Base-by-base conservation (phyloP, 768 basidiomycete species). In the Tephrocybe sp. region DNA sequence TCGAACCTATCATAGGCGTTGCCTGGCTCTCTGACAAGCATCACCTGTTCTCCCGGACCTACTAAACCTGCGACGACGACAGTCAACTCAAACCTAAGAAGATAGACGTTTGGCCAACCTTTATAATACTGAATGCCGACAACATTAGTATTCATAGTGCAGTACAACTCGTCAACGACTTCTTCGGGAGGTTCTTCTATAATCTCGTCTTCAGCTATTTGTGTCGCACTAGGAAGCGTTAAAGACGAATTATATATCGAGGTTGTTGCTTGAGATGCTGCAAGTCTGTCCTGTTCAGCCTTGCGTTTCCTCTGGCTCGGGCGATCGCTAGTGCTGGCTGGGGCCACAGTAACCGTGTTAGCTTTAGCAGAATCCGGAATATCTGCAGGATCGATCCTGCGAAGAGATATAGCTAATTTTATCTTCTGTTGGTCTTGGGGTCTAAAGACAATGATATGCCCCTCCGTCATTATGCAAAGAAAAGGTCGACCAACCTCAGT, bases 51-150 rank as follows among this genome's bases (percentile, higher is more conserved):
- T 18, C 87, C 89, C 2, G 79, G 65, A 13, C 84, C 89, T 30
- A 93, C 92, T 46, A 94, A 59, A 25, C 91, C 92, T 83, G 48
- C n/a, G n/a, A 19, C n/a, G n/a, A 18, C 9, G 28, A 26, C 13
- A 7, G 19, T 55, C 41, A 39, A 16, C 30, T 8, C 49, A 60
- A 24, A 45, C 30, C 54, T 38, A 41, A 51, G 12, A 38, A 22
- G 16, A 59, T 3, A 25, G 16, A 55, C 44, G 34, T 6, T n/a
- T 22, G 11, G 34, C 32, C 45, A 13, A 81, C 87, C 87, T 61
- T 72, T 72, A 60, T 94, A 94, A 60, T 94, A 92, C 61, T 91
- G 89, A 12, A 94, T 72, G 0, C 92, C 92, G 0, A 94, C 92
- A 9, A 92, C 80, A 39, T 78, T 83, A 0, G 86, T 78, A 3